Percentiles rank a stretch among this genome's conserved stretches.
Evolutionary conservation across 2,329 filamentous ascomycete species (phyloP).

Genomic region (Neocucurbitaria cava): DNA sequence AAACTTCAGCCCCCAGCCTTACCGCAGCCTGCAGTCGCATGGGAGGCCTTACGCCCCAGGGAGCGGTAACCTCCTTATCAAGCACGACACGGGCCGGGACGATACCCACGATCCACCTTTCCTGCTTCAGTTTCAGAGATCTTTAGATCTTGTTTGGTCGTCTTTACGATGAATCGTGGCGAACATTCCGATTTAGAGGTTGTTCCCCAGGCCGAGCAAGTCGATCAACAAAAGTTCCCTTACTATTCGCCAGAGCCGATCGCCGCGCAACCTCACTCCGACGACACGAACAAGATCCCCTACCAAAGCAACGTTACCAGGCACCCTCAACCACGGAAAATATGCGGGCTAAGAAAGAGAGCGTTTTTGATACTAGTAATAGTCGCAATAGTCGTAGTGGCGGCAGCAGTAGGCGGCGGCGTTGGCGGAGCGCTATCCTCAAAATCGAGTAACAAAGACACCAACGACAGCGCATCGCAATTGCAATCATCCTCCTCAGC

Average conservation of each 20-base stretch:
- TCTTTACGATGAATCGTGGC: slow-evolving; percentile 2
- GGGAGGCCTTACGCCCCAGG: neutral
- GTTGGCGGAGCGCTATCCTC: slow-evolving; percentile 18
- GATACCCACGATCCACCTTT: neutral
- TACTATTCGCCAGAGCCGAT: slow-evolving; percentile 5
- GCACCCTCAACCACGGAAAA: slow-evolving; percentile 1
- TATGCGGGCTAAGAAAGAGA: slow-evolving; percentile 15
- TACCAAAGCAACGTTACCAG: neutral
- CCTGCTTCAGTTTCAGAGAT: neutral
- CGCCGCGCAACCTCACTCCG: neutral
- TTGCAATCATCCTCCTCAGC: neutral
- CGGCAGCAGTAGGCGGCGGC: slow-evolving; percentile 18
- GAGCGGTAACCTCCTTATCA: neutral
- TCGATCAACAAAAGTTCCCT: slow-evolving; percentile 3
- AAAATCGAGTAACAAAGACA: slow-evolving; percentile 4
- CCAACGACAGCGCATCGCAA: neutral
- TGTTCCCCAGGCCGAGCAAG: neutral
- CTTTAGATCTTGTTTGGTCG: neutral
- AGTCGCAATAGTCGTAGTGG: slow-evolving; percentile 12
- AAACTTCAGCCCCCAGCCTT: neutral
- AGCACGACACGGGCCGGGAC: neutral
- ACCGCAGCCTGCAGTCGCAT: neutral
- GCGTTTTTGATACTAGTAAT: slow-evolving; percentile 13
- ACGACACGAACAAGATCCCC: slow-evolving; percentile 6
- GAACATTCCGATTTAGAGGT: slow-evolving; percentile 8